phyloP scores from a whole-genome alignment of 2,329 filamentous ascomycete genomes.

The Mycosphaerella sp. region DNA sequence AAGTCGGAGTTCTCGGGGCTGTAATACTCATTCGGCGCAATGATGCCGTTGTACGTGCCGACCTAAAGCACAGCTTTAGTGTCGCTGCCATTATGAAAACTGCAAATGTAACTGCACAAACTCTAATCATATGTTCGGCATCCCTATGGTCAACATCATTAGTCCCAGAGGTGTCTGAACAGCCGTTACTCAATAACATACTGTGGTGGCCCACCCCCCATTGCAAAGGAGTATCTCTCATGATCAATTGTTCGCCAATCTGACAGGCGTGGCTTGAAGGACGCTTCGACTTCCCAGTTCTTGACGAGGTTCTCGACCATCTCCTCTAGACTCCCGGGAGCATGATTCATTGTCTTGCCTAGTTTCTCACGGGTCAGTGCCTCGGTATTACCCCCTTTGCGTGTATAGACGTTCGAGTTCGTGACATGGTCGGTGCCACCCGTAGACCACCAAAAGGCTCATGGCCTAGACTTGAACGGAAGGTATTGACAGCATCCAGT shows the following conservation, averaged over 20 bases:
- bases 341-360: constrained; percentile 55
- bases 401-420: background rate
- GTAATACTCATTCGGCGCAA: constrained; percentile 58
- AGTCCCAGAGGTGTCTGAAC: background rate
- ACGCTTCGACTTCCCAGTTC: constrained; percentile 67
- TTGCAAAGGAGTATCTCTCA: constrained; percentile 54
- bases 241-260: constrained; percentile 62
- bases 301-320: constrained; percentile 65
- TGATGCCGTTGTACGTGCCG: constrained; percentile 64
- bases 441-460: background rate
- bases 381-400: background rate
- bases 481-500: background rate
- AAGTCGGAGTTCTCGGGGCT: constrained; percentile 57
- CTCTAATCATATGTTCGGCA: constrained; percentile 57
- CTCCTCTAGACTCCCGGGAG: constrained; percentile 50
- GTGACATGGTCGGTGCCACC: background rate
- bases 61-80: constrained; percentile 32
- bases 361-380: constrained; percentile 12
- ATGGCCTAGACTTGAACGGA: background rate
- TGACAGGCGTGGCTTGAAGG: constrained; percentile 54
- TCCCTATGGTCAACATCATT: constrained; percentile 24
- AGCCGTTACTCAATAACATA: background rate
- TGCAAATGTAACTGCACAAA: background rate
- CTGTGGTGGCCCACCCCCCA: constrained; percentile 55
- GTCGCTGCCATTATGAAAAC: constrained; percentile 1